A percentile compares a stretch with the other conserved stretches of the same genome.
These are phyloP conservation scores for Mrakia frigida DNA, from an alignment of 768 basidiomycete genomes.

Conservation along the genomic window DNA sequence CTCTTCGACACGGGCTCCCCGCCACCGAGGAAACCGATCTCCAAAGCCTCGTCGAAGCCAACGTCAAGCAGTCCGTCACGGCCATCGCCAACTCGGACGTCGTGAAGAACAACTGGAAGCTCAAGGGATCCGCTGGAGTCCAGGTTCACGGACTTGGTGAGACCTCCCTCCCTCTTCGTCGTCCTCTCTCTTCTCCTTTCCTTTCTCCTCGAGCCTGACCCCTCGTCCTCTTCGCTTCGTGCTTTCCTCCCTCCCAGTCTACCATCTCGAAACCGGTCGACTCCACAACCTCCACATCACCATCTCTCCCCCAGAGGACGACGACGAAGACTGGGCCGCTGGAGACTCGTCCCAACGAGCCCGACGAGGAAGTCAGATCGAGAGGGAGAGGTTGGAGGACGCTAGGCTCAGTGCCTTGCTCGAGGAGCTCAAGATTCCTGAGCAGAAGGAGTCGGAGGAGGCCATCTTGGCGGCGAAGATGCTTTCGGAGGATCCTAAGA, in stretches of 20 bases:
- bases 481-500: not conserved
- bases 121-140: slow-evolving; percentile 27
- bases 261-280: slow-evolving; percentile 28
- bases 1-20: slow-evolving; percentile 31
- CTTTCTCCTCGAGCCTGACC: not conserved
- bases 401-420: slow-evolving; percentile 4
- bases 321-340: slow-evolving; percentile 12
- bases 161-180: not conserved
- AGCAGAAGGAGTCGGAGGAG: slow-evolving; percentile 17
- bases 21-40: not conserved
- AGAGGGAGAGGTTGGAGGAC: slow-evolving; percentile 21
- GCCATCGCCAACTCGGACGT: slow-evolving; percentile 25
- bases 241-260: not conserved
- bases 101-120: slow-evolving; percentile 29
- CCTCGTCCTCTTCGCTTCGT: not conserved
- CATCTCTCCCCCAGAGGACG: slow-evolving; percentile 5
- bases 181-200: not conserved
- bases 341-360: not conserved
- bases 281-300: slow-evolving; percentile 30
- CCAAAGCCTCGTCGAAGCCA: slow-evolving; percentile 30
- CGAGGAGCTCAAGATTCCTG: slow-evolving; percentile 21
- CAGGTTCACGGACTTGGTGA: slow-evolving; percentile 33
- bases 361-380: slow-evolving; percentile 14
- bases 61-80: slow-evolving; percentile 25
- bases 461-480: not conserved